Percentiles rank a stretch among this genome's conserved stretches.
Conservation (phyloP, 1,284 basidiomycete species). For the Mycosarcoma mackinlayi region DNA sequence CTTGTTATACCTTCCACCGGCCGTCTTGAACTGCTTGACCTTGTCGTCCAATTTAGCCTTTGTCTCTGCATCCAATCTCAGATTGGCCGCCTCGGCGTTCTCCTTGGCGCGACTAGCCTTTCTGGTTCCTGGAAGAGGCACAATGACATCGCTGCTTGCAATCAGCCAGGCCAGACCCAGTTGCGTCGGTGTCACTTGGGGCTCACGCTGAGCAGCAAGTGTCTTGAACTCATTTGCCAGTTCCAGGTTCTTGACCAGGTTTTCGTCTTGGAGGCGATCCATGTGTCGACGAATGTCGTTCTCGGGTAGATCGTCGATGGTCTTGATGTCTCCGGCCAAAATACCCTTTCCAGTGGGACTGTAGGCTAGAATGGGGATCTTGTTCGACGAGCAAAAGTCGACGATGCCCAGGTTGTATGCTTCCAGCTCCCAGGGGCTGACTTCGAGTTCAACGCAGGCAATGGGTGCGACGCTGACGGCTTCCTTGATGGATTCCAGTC, state of each 20-base stretch:
- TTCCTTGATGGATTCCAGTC: conserved; percentile 48
- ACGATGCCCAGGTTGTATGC: conserved; percentile 70
- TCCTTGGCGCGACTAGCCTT: conserved; percentile 65
- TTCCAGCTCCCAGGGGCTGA: conserved; percentile 74
- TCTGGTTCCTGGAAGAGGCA: conserved; percentile 72
- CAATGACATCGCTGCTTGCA: conserved; percentile 71
- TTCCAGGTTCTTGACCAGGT: conserved; percentile 75
- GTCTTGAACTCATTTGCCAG: conserved; percentile 71
- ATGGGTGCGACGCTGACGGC: conserved; percentile 66
- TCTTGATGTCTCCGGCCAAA: conserved; percentile 74
- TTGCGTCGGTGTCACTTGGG: conserved; percentile 72
- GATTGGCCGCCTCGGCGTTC: conserved; percentile 53
- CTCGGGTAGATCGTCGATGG: conserved; percentile 72
- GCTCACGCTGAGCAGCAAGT: conserved; percentile 28
- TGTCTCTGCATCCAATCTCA: conserved; percentile 55
- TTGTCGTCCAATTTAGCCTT: conserved; percentile 50
- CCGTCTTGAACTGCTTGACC: conserved; percentile 27
- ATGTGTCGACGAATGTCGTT: conserved; percentile 71
- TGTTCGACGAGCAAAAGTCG: conserved; percentile 70
- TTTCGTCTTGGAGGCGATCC: conserved; percentile 70
- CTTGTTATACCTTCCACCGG: conserved; percentile 43
- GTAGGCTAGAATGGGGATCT: conserved; percentile 75
- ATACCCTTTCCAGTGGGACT: conserved; percentile 71
- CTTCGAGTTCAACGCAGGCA: conserved; percentile 76
- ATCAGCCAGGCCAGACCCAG: conserved; percentile 75